Base-by-base conservation (phyloP, 2,329 filamentous ascomycete genomes). In the Talaromyces piceae region DNA sequence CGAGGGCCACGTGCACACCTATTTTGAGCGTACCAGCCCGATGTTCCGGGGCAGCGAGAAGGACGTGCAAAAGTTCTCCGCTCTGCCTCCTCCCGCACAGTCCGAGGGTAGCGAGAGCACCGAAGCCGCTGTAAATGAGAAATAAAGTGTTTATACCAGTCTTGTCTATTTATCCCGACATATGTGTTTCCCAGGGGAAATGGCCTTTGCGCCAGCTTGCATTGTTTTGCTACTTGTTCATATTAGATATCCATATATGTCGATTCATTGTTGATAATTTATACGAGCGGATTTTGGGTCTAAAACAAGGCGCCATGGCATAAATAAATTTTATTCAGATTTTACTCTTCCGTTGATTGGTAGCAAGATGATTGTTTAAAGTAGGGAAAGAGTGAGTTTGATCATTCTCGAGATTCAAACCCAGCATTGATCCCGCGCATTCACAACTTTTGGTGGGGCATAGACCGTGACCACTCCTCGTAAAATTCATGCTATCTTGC, bases 11-110 rank as follows among this genome's bases (percentile, higher is more conserved):
- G 73, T 80, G 13, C 70, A 72, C 59, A 69, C 67, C 3, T 80
- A 77, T 62, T 81, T 81, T 63, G 71, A 77, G 66, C 73, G 76
- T 33, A 79, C 76, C 30, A 69, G 67, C 54, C 67, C 67, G 26
- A 70, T 70, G 67, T 70, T 70, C 65, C 67, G 67, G 53, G 63
- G 63, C 1, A 66, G 63, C 60, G 67, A 69, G 54, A 61, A 67
- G 56, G 48, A 51, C 26, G 28, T 57, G 8, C 54, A 56, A 45
- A 66, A 63, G 46, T 61, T 60, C 51, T 66, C 69, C 51, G 56
- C 58, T 3, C 52, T 69, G 18, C 67, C 67, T 45, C 67, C 67
- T 2, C 62, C 67, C 39, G 67, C 67, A 30, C 22, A 28, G 4
- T 53, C 51, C 3, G 12, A 41, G 6, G 51, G 41, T 28, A 53